A percentile compares a stretch with the other conserved stretches of the same genome.
Evolutionary conservation across 2,329 filamentous ascomycete species (phyloP).

Genomic region (Aspergillus pseudoglaucus): DNA sequence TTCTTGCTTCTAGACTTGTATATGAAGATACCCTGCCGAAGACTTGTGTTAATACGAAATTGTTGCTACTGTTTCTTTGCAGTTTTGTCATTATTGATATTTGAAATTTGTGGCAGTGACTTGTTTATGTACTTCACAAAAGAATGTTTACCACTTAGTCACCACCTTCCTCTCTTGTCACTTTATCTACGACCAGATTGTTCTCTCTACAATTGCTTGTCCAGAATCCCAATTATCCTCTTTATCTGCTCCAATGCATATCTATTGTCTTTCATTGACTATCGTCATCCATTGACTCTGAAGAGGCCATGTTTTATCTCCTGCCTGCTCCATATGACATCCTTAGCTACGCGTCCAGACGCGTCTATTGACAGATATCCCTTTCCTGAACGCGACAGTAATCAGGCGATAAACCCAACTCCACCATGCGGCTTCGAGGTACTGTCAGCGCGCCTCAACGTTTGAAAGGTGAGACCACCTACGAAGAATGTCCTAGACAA

Average conservation of each 20-base stretch:
- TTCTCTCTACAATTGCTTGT: neutral
- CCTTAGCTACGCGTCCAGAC: neutral
- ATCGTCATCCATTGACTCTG: neutral
- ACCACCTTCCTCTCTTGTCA: neutral
- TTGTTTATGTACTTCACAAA: neutral
- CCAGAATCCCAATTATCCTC: no score
- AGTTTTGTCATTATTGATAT: neutral
- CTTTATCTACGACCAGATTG: neutral
- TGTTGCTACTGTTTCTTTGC: neutral
- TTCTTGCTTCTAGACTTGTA: neutral
- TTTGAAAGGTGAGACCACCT: conserved; percentile 21
- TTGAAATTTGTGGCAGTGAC: neutral
- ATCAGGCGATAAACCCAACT: conserved; percentile 4
- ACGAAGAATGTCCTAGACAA: conserved; percentile 9
- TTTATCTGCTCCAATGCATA: neutral
- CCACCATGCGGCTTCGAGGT: conserved; percentile 27
- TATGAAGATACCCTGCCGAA: conserved; percentile 4
- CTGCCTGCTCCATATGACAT: neutral
- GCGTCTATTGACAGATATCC: neutral
- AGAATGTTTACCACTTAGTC: neutral
- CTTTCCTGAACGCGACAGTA: neutral
- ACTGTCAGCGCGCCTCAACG: conserved; percentile 24
- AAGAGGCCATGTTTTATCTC: neutral
- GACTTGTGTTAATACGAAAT: neutral
- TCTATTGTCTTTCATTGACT: neutral